Conservation (phyloP, 345 rosid species). For the Anacardium occidentale region DNA sequence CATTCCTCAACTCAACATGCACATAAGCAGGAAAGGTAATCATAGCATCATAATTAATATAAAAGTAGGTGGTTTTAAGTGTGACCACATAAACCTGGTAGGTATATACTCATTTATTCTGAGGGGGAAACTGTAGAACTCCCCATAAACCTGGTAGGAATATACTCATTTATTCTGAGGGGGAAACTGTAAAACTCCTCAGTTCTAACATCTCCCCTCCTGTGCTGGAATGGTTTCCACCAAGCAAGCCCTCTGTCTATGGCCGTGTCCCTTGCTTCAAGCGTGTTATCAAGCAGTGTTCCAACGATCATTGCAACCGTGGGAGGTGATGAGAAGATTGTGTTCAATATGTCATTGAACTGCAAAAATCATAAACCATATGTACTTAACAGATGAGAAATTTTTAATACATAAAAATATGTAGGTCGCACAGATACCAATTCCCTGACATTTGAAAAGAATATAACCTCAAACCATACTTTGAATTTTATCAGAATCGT, state of each 20-base stretch:
- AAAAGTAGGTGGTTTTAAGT: neutral
- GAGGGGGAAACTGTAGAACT: slow-evolving; percentile 74
- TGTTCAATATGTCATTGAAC: slow-evolving; percentile 83
- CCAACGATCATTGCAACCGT: slow-evolving; percentile 73
- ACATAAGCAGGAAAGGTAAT: slow-evolving; percentile 17
- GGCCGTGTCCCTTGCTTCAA: slow-evolving; percentile 40
- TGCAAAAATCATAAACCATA: slow-evolving; percentile 29
- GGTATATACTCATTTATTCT: slow-evolving; percentile 55
- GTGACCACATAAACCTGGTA: slow-evolving; percentile 51
- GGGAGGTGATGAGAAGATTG: slow-evolving; percentile 84
- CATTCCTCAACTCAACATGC: neutral
- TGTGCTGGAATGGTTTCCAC: slow-evolving; percentile 88
- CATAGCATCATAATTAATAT: slow-evolving; percentile 1
- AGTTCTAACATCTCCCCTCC: slow-evolving; percentile 64
- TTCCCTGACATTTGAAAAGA: neutral
- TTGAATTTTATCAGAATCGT: neutral
- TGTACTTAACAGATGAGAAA: neutral
- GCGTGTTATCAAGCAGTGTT: slow-evolving; percentile 71
- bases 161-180: slow-evolving; percentile 43
- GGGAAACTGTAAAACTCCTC: slow-evolving; percentile 80
- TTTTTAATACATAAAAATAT: neutral
- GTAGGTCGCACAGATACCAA: neutral
- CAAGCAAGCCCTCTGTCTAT: slow-evolving; percentile 74
- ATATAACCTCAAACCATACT: neutral
- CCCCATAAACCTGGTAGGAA: slow-evolving; percentile 65